phyloP scores from a whole-genome alignment of 73 alveolate species.

The Uronychia binucleata region DNA sequence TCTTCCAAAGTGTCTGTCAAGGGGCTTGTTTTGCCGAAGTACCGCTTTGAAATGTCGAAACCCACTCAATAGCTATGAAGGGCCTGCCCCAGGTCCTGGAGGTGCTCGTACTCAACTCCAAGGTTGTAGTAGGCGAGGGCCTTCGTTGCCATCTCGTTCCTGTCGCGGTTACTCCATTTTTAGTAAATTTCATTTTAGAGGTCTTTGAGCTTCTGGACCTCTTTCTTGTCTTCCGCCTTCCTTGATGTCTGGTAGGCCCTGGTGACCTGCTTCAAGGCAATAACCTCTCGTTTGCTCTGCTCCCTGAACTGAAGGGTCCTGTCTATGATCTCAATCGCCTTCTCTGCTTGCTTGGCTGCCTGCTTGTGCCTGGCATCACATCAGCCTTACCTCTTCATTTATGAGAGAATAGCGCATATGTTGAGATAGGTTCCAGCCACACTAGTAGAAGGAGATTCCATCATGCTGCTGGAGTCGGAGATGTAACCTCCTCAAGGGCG shows the following conservation, averaged over 20 bases:
- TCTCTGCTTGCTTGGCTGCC: background rate
- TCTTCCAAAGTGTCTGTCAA: background rate
- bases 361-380: background rate
- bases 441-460: background rate
- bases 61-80: background rate
- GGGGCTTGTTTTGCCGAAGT: background rate
- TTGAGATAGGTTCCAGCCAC: background rate
- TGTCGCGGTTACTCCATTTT: background rate
- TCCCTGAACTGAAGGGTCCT: background rate
- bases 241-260: background rate
- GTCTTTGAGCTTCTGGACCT: background rate
- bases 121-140: background rate
- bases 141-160: background rate
- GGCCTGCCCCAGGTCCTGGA: background rate
- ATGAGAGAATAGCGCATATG: background rate
- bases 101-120: background rate
- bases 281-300: background rate
- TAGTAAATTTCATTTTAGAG: background rate
- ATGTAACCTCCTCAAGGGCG: too few species aligned
- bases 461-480: too few species aligned
- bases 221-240: background rate
- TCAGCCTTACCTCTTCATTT: too few species aligned
- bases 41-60: background rate
- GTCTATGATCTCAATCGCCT: background rate
- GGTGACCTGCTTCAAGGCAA: background rate